Conservation (phyloP, 164 flowering plant genomes). For the Chloranthus sessilifolius region DNA sequence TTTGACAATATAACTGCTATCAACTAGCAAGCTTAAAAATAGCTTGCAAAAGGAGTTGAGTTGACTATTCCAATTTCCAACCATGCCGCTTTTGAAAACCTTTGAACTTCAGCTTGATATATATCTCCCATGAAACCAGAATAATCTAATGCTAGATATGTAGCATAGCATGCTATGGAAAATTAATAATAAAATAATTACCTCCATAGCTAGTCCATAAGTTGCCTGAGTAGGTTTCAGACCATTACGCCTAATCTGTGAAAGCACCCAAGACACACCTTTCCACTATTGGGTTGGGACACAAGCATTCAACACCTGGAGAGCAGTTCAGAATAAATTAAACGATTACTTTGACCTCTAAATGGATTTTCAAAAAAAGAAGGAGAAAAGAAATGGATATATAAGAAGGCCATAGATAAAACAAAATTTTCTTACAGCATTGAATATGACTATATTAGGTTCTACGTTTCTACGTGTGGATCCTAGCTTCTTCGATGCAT, state of each 20-base stretch:
- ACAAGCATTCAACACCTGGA: slow-evolving; percentile 88
- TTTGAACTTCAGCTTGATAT: too few species aligned
- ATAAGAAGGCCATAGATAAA: neutral
- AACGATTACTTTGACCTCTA: neutral
- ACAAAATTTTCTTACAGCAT: slow-evolving; percentile 66
- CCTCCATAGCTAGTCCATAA: slow-evolving; percentile 99
- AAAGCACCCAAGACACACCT: slow-evolving; percentile 90
- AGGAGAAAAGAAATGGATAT: too few species aligned
- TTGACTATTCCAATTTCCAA: too few species aligned
- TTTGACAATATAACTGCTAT: too few species aligned
- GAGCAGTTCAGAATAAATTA: slow-evolving; percentile 11
- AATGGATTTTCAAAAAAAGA: neutral
- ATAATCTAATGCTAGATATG: too few species aligned
- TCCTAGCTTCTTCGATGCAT: slow-evolving; percentile 63
- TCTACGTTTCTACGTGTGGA: slow-evolving; percentile 70
- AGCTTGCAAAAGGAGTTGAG: too few species aligned
- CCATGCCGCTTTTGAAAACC: too few species aligned
- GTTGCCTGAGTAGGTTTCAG: slow-evolving; percentile 81
- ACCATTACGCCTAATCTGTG: slow-evolving; percentile 65
- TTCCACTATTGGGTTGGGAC: slow-evolving; percentile 72
- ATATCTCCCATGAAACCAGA: too few species aligned
- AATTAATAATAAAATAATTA: slow-evolving; percentile 18
- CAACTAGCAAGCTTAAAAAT: too few species aligned
- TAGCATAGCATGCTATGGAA: too few species aligned
- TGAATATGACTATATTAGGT: slow-evolving; percentile 83